phyloP scores from a whole-genome alignment of 1,284 basidiomycete genomes.

The Trichosporon sp. region DNA sequence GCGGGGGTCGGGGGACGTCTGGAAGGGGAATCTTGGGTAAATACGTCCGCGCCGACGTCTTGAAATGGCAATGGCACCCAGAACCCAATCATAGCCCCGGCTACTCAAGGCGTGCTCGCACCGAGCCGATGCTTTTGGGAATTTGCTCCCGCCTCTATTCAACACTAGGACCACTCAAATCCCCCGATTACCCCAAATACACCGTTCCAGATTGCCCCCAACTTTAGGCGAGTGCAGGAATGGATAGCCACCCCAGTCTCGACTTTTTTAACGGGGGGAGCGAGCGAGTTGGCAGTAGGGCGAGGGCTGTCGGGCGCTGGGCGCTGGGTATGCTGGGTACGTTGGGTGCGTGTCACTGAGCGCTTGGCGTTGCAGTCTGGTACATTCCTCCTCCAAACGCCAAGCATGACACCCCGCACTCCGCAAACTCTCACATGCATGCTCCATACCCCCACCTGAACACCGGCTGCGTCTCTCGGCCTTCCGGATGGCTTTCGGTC shows the following conservation, averaged over 20 bases:
- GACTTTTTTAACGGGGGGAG: no score
- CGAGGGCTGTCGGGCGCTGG: no score
- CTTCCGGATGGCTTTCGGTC: neutral
- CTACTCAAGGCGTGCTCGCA: slow-evolving; percentile 19
- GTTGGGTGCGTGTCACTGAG: neutral
- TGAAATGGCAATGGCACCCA: neutral
- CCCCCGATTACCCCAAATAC: slow-evolving; percentile 12
- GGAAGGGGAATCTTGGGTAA: slow-evolving; percentile 17
- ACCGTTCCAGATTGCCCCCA: neutral
- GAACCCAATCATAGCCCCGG: slow-evolving; percentile 16
- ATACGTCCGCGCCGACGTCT: neutral
- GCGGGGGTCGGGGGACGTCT: neutral
- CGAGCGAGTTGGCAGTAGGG: neutral
- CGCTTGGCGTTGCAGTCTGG: neutral
- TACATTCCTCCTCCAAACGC: no score
- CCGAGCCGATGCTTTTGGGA: slow-evolving; percentile 7
- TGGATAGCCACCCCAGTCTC: no score
- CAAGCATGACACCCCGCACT: neutral
- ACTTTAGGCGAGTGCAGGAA: slow-evolving; percentile 3
- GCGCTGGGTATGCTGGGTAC: no score
- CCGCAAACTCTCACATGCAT: neutral
- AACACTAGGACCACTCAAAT: slow-evolving; percentile 9
- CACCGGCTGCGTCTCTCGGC: neutral
- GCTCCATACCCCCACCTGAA: no score
- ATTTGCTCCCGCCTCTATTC: slow-evolving; percentile 12